A percentile compares a stretch with the other conserved stretches of the same genome.
phyloP scores from a whole-genome alignment of 2,329 filamentous ascomycete genomes.

The Aureobasidium subglaciale region DNA sequence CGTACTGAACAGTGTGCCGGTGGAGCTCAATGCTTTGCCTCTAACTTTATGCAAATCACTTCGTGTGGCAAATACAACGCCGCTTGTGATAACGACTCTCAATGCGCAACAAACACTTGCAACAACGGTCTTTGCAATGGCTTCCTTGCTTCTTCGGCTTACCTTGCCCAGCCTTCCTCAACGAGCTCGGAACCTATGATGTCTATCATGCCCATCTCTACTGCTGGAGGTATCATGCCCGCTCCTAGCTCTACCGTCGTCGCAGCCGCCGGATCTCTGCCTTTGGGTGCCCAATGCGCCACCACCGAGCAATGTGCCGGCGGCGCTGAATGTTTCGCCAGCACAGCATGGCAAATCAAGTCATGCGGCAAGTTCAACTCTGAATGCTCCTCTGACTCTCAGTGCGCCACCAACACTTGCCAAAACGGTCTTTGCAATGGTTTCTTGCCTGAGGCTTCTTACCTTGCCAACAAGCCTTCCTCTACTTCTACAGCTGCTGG shows the following conservation, averaged over 20 bases:
- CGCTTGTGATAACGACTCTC: constrained; percentile 18
- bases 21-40: constrained; percentile 21
- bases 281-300: constrained; percentile 20
- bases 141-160: constrained; percentile 15
- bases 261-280: constrained; percentile 19
- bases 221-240: not conserved
- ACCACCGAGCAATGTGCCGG: constrained; percentile 18
- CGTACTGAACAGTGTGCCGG: constrained; percentile 18
- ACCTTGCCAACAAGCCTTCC: not conserved
- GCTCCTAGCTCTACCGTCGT: constrained; percentile 16
- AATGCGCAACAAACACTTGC: constrained; percentile 25
- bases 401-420: constrained; percentile 25
- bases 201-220: not conserved
- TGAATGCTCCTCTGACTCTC: constrained; percentile 19
- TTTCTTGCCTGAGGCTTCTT: constrained; percentile 16
- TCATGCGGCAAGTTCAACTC: constrained; percentile 23
- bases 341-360: constrained; percentile 17
- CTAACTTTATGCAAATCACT: constrained; percentile 16
- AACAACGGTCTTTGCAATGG: constrained; percentile 23
- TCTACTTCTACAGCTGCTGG: constrained; percentile 15
- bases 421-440: constrained; percentile 23
- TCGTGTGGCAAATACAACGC: constrained; percentile 24
- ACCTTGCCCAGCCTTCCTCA: not conserved
- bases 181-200: no score
- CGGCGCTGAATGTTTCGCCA: constrained; percentile 20